phyloP scores from a whole-genome alignment of 2,329 filamentous ascomycete species.

The Aspergillus ochraceus region DNA sequence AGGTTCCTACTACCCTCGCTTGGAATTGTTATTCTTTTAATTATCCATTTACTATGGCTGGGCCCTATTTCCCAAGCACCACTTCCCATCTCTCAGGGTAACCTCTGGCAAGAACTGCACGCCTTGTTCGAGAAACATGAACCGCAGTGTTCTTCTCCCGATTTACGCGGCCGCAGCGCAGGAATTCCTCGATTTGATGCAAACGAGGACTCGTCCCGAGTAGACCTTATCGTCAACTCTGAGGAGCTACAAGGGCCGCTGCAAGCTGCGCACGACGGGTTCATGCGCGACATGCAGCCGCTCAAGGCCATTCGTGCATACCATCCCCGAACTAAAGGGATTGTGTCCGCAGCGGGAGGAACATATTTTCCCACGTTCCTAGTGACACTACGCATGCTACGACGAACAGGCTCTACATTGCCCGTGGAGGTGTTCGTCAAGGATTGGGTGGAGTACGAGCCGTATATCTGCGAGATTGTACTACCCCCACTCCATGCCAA shows the following conservation, averaged over 20 bases:
- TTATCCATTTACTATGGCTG: background rate
- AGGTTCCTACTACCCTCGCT: background rate
- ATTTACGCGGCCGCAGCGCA: slow-evolving; percentile 4
- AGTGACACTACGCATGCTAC: slow-evolving; percentile 49
- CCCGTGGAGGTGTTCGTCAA: slow-evolving; percentile 45
- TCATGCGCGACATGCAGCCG: slow-evolving; percentile 30
- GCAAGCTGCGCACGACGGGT: slow-evolving; percentile 34
- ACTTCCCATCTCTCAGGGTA: slow-evolving; percentile 5
- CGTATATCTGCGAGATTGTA: slow-evolving; percentile 34
- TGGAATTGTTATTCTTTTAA: background rate
- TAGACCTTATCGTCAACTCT: slow-evolving; percentile 28
- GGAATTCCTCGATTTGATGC: slow-evolving; percentile 18
- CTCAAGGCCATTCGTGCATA: slow-evolving; percentile 24
- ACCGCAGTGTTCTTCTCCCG: slow-evolving; percentile 18
- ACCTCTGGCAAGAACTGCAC: slow-evolving; percentile 20
- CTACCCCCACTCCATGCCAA: slow-evolving; percentile 37
- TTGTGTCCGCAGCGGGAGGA: slow-evolving; percentile 50
- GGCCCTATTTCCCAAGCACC: background rate
- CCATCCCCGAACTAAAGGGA: slow-evolving; percentile 39
- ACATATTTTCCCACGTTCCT: slow-evolving; percentile 48
- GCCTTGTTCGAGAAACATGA: slow-evolving; percentile 18
- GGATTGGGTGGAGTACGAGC: slow-evolving; percentile 34
- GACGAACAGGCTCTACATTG: slow-evolving; percentile 47
- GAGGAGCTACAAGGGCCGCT: slow-evolving; percentile 29
- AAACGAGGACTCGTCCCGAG: slow-evolving; percentile 15